Percentiles rank a stretch among this genome's conserved stretches.
Conservation (phyloP, 352 stramenopile species). For the Phytophthora rubi region DNA sequence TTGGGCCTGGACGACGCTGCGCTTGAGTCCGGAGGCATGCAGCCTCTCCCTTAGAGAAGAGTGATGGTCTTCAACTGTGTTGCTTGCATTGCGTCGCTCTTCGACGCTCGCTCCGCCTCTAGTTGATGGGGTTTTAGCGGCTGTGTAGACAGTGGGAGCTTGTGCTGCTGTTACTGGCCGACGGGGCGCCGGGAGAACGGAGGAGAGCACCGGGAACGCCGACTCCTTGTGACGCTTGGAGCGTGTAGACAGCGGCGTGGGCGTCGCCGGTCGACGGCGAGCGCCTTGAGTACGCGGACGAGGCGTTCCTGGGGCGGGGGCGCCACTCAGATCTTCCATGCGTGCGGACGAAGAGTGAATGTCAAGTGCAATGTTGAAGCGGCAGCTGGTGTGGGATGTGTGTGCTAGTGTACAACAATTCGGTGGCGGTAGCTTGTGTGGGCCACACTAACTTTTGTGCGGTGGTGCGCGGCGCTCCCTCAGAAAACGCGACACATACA, state of each 20-base stretch:
- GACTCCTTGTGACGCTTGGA: conserved; percentile 1
- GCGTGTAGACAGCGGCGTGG: background rate
- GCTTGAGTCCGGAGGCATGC: conserved; percentile 64
- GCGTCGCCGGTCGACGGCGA: conserved; percentile 28
- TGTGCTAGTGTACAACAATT: background rate
- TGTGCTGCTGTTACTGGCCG: conserved; percentile 15
- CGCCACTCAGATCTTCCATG: conserved; percentile 37
- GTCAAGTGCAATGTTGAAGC: conserved; percentile 4
- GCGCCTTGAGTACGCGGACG: conserved; percentile 43
- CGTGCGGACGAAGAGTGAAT: background rate
- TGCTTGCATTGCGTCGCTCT: background rate
- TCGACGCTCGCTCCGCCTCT: background rate
- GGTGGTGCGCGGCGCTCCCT: conserved; percentile 14
- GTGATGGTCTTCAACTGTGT: background rate
- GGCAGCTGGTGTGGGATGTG: background rate
- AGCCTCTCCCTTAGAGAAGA: conserved; percentile 48
- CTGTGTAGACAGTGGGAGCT: background rate
- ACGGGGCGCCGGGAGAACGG: conserved; percentile 13
- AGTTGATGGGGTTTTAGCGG: background rate
- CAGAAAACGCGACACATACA: conserved; percentile 24
- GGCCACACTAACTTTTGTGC: conserved; percentile 7
- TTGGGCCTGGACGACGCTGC: conserved; percentile 61
- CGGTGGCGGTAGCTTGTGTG: conserved; percentile 9
- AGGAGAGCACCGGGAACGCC: conserved; percentile 27
- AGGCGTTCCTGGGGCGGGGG: conserved; percentile 12